Conservation (phyloP, 1,284 basidiomycete genomes). For the Tilletia caries region DNA sequence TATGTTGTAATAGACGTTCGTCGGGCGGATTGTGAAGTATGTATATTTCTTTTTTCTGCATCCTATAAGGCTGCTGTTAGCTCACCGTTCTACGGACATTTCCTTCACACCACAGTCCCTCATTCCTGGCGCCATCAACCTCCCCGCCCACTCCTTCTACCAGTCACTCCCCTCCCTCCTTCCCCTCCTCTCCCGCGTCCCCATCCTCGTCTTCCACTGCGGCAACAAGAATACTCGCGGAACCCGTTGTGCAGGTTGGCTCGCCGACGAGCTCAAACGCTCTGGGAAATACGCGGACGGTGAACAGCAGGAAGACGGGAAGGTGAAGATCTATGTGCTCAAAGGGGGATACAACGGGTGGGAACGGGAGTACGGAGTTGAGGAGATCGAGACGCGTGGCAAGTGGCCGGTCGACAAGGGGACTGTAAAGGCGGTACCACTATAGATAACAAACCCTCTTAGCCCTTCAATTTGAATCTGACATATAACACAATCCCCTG, state of each 20-base stretch:
- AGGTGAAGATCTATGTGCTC: background rate
- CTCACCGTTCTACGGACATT: too few relatives aligned
- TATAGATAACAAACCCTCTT: slow-evolving; percentile 3
- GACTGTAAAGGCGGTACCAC: background rate
- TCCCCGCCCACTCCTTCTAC: slow-evolving; percentile 54
- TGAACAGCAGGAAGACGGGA: background rate
- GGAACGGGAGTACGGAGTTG: background rate
- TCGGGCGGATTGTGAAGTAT: slow-evolving; percentile 37
- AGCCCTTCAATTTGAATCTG: background rate
- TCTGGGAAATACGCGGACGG: background rate
- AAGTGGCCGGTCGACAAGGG: background rate
- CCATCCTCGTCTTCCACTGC: slow-evolving; percentile 51
- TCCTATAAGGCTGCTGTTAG: too few relatives aligned
- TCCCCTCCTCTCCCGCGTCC: slow-evolving; percentile 40
- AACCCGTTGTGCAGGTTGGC: slow-evolving; percentile 48
- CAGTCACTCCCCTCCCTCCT: slow-evolving; percentile 43
- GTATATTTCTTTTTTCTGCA: background rate
- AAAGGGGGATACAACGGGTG: slow-evolving; percentile 8
- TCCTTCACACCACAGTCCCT: slow-evolving; percentile 26
- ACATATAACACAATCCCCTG: background rate
- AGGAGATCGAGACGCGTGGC: background rate
- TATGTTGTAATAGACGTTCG: slow-evolving; percentile 41
- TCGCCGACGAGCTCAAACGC: slow-evolving; percentile 33
- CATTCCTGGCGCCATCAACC: slow-evolving; percentile 52
- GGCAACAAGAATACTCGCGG: slow-evolving; percentile 46